Conservation (phyloP, 116 monocot genomes). For the Iris pallida region DNA sequence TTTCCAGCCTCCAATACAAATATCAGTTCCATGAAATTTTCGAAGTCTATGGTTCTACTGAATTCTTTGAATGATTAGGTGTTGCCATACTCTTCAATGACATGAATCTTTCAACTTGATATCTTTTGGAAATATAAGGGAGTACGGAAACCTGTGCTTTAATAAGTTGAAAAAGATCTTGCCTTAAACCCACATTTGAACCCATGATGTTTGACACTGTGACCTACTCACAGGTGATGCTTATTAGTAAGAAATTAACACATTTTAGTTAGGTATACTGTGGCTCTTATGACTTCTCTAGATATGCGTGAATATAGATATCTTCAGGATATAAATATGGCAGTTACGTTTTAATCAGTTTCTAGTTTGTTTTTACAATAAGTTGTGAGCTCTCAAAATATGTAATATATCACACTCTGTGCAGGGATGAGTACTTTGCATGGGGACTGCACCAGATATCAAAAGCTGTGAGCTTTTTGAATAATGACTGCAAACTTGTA, state of each 20-base stretch:
- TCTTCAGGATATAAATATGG: not conserved
- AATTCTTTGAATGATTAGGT: too few relatives aligned
- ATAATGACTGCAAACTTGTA: conserved; percentile 99
- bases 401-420: conserved; percentile 7
- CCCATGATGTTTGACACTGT: too few relatives aligned
- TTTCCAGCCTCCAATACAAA: too few relatives aligned
- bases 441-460: conserved; percentile 99
- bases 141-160: too few relatives aligned
- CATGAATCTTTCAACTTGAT: too few relatives aligned
- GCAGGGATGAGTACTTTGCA: conserved; percentile 97
- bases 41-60: too few relatives aligned
- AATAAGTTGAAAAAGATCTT: too few relatives aligned
- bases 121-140: too few relatives aligned
- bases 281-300: not conserved
- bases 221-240: not conserved
- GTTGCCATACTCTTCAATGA: too few relatives aligned
- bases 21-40: too few relatives aligned
- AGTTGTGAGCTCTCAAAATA: not conserved
- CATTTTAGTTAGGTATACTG: not conserved
- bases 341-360: not conserved
- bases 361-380: not conserved
- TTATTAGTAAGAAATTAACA: not conserved
- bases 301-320: not conserved
- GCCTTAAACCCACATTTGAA: too few relatives aligned
- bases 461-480: conserved; percentile 98